Conservation (phyloP, 2,329 filamentous ascomycete species). For the Fusarium mangiferae region DNA sequence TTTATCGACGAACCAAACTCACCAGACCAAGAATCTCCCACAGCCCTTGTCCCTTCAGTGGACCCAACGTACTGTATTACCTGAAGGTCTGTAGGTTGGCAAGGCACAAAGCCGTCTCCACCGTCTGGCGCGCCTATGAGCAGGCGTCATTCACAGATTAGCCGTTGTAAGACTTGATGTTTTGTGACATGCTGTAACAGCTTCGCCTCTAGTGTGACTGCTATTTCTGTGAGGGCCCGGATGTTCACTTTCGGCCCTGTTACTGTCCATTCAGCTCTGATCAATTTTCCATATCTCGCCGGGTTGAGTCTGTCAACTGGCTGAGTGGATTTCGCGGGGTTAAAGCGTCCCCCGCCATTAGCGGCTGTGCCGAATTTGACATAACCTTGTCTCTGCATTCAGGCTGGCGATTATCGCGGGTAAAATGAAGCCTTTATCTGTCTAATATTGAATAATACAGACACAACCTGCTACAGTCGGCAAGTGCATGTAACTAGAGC, state of each 20-base stretch:
- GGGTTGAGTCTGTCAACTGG: conserved; percentile 6
- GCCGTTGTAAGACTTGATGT: conserved; percentile 16
- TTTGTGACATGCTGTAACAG: conserved; percentile 1
- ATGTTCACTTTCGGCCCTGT: conserved; percentile 5
- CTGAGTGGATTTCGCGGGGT: conserved; percentile 15
- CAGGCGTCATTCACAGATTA: conserved; percentile 12
- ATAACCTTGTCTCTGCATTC: conserved; percentile 1
- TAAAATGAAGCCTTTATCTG: background rate
- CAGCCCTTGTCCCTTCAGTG: conserved; percentile 25
- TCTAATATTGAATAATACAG: background rate
- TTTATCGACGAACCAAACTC: conserved; percentile 31
- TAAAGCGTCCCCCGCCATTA: conserved; percentile 10
- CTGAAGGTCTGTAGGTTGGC: conserved; percentile 9
- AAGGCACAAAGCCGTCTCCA: conserved; percentile 28
- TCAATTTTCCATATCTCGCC: background rate
- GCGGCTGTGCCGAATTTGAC: conserved; percentile 1
- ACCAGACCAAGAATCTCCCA: conserved; percentile 8
- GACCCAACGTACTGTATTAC: conserved; percentile 11
- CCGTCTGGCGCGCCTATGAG: conserved; percentile 34
- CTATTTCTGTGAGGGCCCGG: conserved; percentile 2
- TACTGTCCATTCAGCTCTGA: conserved; percentile 19
- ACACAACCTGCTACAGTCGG: background rate
- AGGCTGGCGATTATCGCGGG: conserved; percentile 17
- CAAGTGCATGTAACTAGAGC: background rate
- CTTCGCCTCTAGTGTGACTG: conserved; percentile 3